Evolutionary conservation across 768 basidiomycete genomes (phyloP).

Genomic region (Pleurotus pulmonarius): DNA sequence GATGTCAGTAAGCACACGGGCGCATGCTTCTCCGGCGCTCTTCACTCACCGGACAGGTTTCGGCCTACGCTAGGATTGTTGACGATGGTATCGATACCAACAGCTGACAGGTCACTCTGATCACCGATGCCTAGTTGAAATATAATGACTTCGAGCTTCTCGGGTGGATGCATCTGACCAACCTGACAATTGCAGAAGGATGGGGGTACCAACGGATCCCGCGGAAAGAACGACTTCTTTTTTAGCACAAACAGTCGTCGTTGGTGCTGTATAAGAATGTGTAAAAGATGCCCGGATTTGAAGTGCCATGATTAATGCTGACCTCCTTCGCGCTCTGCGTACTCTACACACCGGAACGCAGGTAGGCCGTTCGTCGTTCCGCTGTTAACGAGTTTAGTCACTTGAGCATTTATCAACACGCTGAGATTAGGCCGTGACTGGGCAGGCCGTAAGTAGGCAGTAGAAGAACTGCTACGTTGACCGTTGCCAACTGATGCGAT

Average conservation of each 20-base stretch:
- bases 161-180: neutral
- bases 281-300: too few relatives aligned
- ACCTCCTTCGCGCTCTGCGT: slow-evolving; percentile 4
- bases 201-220: slow-evolving; percentile 1
- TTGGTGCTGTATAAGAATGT: neutral
- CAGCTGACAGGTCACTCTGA: neutral
- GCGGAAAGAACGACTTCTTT: neutral
- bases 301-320: neutral
- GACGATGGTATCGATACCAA: slow-evolving; percentile 15
- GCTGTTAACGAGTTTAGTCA: slow-evolving; percentile 23
- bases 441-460: slow-evolving; percentile 26
- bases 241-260: neutral
- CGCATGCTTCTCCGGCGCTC: neutral
- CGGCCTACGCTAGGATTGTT: slow-evolving; percentile 11
- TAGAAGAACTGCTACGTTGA: slow-evolving; percentile 33
- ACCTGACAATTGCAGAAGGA: neutral
- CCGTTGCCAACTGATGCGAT: slow-evolving; percentile 27
- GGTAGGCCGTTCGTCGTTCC: slow-evolving; percentile 8
- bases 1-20: neutral
- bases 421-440: slow-evolving; percentile 29
- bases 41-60: neutral
- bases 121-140: neutral
- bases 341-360: slow-evolving; percentile 18
- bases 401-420: slow-evolving; percentile 30
- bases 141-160: neutral